These are phyloP conservation scores for Cercospora canescens DNA, from an alignment of 2,329 filamentous ascomycete species.

Conservation along the genomic window DNA sequence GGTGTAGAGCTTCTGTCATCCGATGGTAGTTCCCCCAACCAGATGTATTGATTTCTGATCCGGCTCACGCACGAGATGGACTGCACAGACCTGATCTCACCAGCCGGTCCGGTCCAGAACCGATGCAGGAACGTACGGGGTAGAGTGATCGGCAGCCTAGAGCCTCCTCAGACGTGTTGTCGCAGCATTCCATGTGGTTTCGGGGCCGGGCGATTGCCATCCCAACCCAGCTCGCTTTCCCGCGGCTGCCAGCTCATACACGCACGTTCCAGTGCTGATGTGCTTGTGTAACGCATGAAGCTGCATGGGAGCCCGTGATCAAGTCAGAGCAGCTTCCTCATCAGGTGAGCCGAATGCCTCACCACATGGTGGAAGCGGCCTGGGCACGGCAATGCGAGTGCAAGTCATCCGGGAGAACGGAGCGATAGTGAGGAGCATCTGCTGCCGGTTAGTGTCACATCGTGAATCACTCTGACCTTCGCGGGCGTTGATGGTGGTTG, in stretches of 20 bases:
- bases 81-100: not conserved
- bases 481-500: too few species aligned
- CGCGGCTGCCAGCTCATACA: not conserved
- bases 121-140: constrained; percentile 1
- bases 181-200: not conserved
- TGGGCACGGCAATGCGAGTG: not conserved
- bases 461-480: too few species aligned
- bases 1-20: not conserved
- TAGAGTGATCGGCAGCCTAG: not conserved
- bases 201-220: not conserved
- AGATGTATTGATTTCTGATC: not conserved
- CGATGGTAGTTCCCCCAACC: not conserved
- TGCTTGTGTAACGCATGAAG: constrained; percentile 7
- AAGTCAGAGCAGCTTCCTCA: not conserved
- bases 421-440: too few species aligned
- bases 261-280: constrained; percentile 9
- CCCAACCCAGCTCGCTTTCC: not conserved
- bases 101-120: not conserved
- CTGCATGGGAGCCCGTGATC: not conserved
- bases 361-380: not conserved
- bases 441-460: too few species aligned
- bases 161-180: not conserved
- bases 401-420: too few species aligned
- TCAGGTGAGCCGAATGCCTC: not conserved
- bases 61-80: not conserved